These are phyloP conservation scores for Thoreauomyces humboldtii DNA, from an alignment of 192 early-diverging fungal genomes.

Conservation along the genomic window DNA sequence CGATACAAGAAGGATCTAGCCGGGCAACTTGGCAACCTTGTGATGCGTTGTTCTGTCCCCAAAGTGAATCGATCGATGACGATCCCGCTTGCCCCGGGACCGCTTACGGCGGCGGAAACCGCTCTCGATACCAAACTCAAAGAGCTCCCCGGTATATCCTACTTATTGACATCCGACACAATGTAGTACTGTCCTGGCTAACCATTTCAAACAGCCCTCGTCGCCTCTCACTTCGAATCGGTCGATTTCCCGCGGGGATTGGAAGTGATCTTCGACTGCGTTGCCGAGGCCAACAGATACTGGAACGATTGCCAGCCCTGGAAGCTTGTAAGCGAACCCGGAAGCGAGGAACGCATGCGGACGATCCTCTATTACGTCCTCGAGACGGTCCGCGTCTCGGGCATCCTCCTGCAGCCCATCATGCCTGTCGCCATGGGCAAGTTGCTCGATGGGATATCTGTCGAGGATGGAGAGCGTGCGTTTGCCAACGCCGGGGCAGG, in stretches of 20 bases:
- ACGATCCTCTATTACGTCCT: constrained; percentile 69
- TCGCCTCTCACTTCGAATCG: background rate
- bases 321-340: constrained; percentile 50
- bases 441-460: constrained; percentile 66
- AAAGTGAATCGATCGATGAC: constrained; percentile 50
- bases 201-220: no score
- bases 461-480: constrained; percentile 52
- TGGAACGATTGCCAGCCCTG: constrained; percentile 76
- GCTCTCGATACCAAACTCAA: constrained; percentile 6
- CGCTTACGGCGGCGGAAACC: constrained; percentile 20
- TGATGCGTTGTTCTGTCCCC: constrained; percentile 61
- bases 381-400: constrained; percentile 72
- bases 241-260: constrained; percentile 63
- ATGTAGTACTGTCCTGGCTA: no score
- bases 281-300: constrained; percentile 72
- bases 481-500: constrained; percentile 52
- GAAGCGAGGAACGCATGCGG: constrained; percentile 46
- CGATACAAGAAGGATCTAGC: constrained; percentile 78
- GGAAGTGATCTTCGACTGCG: constrained; percentile 57
- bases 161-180: no score
- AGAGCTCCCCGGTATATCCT: background rate
- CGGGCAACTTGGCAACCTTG: constrained; percentile 81
- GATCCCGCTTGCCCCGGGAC: constrained; percentile 34
- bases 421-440: constrained; percentile 74
- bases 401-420: constrained; percentile 75